These are phyloP conservation scores for Rhododendron vialii DNA, from an alignment of 148 eudicot species.

Conservation along the genomic window DNA sequence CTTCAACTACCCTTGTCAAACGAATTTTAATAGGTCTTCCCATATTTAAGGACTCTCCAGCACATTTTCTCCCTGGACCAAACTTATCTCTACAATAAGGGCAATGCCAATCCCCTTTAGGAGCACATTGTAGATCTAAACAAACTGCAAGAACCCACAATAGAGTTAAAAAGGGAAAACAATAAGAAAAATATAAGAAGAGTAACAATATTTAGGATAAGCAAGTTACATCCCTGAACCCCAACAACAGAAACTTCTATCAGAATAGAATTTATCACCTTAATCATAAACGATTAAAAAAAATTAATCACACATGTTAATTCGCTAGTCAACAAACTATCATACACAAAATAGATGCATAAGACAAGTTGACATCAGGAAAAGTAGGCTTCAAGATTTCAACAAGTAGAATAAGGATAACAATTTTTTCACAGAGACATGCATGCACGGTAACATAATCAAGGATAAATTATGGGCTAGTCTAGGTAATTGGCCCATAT, in stretches of 20 bases:
- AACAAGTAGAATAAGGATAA: neutral
- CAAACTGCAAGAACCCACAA: constrained; percentile 53
- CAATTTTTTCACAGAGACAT: neutral
- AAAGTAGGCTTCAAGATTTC: neutral
- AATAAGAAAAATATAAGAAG: too few species aligned
- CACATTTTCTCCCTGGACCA: constrained; percentile 40
- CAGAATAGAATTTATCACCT: neutral
- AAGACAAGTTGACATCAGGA: neutral
- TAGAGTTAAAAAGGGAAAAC: neutral
- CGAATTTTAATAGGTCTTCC: constrained; percentile 54
- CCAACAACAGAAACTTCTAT: neutral
- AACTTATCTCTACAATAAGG: constrained; percentile 44
- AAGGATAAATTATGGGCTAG: too few species aligned
- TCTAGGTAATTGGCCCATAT: too few species aligned
- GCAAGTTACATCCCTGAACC: neutral
- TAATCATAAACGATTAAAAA: neutral
- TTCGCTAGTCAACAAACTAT: neutral
- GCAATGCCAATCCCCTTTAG: constrained; percentile 67
- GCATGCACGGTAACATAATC: neutral
- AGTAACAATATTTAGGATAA: neutral
- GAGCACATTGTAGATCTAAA: constrained; percentile 48
- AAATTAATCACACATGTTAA: neutral
- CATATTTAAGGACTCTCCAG: constrained; percentile 32
- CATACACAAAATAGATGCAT: neutral
- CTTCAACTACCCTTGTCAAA: constrained; percentile 70